phyloP scores from a whole-genome alignment of 768 basidiomycete genomes.

The Pleurotus platypus region DNA sequence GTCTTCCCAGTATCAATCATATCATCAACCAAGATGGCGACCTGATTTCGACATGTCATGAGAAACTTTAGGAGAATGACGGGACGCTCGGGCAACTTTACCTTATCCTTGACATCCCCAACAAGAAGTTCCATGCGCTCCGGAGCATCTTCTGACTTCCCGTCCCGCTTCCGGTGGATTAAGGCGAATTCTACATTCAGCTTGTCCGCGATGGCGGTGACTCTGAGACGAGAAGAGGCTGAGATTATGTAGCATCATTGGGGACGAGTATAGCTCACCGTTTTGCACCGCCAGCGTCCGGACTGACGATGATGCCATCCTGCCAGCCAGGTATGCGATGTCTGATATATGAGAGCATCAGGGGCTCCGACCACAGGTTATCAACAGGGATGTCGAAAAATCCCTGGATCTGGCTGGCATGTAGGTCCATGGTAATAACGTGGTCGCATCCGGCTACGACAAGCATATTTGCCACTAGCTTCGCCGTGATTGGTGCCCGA shows the following conservation, averaged over 20 bases:
- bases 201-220: slow-evolving; percentile 93
- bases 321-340: slow-evolving; percentile 81
- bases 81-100: slow-evolving; percentile 17
- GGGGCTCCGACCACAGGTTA: slow-evolving; percentile 93
- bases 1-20: slow-evolving; percentile 97
- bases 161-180: slow-evolving; percentile 87
- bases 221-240: slow-evolving; percentile 41
- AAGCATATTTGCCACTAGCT: slow-evolving; percentile 98
- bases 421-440: slow-evolving; percentile 98
- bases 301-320: slow-evolving; percentile 89
- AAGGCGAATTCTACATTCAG: slow-evolving; percentile 93
- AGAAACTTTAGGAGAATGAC: neutral
- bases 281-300: slow-evolving; percentile 98
- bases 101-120: slow-evolving; percentile 91
- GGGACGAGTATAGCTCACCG: slow-evolving; percentile 51
- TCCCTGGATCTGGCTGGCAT: slow-evolving; percentile 96
- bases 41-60: slow-evolving; percentile 33
- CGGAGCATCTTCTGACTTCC: slow-evolving; percentile 58
- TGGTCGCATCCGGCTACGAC: slow-evolving; percentile 97
- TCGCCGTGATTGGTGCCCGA: slow-evolving; percentile 95
- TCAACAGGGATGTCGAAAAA: slow-evolving; percentile 99
- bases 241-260: slow-evolving; percentile 1
- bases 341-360: slow-evolving; percentile 94
- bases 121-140: slow-evolving; percentile 92
- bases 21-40: slow-evolving; percentile 95